These are phyloP conservation scores for Xerocomellus chrysenteron DNA, from an alignment of 768 basidiomycete genomes.

Conservation along the genomic window DNA sequence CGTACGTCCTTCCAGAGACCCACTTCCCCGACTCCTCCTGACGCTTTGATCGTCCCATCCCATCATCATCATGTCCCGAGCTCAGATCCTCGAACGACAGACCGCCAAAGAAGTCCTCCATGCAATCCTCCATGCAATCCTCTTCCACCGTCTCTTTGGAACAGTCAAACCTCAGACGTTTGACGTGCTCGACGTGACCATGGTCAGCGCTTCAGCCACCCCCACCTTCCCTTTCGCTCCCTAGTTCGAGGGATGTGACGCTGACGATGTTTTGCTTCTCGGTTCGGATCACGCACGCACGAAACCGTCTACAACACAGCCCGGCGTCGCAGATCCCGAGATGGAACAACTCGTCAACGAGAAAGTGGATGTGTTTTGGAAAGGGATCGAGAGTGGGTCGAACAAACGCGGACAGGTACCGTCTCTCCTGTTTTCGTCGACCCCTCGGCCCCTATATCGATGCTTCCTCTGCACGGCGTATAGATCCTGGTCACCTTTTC, in stretches of 20 bases:
- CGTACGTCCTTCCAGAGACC: conserved; percentile 6
- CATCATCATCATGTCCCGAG: too few relatives aligned
- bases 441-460: neutral
- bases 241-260: neutral
- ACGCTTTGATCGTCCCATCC: neutral
- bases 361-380: conserved; percentile 80
- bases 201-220: conserved; percentile 48
- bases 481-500: conserved; percentile 72
- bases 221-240: neutral
- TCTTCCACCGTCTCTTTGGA: conserved; percentile 84
- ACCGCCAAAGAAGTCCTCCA: conserved; percentile 72
- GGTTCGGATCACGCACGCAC: neutral
- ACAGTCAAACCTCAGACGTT: conserved; percentile 73
- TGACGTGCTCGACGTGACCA: conserved; percentile 81
- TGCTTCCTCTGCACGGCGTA: neutral
- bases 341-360: conserved; percentile 72
- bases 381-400: conserved; percentile 60
- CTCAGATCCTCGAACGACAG: conserved; percentile 68
- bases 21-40: neutral
- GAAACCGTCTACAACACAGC: conserved; percentile 41
- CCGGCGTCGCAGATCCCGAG: conserved; percentile 71
- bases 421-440: neutral
- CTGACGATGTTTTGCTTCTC: conserved; percentile 1
- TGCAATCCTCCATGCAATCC: conserved; percentile 75
- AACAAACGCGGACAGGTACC: conserved; percentile 69